Base-by-base conservation (phyloP, 495 filamentous ascomycete genomes). In the Lasiosphaeria hispida region DNA sequence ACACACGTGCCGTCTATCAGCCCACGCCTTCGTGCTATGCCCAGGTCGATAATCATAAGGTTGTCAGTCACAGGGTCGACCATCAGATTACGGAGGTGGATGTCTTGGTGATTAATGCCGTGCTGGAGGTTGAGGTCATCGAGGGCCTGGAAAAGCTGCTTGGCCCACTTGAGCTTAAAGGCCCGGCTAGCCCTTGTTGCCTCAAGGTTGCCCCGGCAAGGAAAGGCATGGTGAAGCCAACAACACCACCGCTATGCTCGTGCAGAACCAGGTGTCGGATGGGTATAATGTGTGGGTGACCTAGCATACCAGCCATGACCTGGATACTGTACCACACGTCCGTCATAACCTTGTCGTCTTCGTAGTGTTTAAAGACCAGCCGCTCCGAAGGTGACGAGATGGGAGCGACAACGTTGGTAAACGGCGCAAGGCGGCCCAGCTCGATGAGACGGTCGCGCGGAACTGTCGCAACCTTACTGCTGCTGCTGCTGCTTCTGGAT, bases 1-100 rank as follows among this genome's bases (percentile, higher is more conserved):
- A 49, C 23, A 15, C 47, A 49, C 2, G 47, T 49, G 23, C 23
- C 23, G 1, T 30, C 9, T 4, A 14, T 2, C 23, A 0, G 8
- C 6, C 51, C 51, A 43, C 15, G 17, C 14, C 39, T 43, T 6
- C 15, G 36, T 13, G 51, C 14, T 1, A 2, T 13, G 15, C 51
- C 51, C 10, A 54, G 19, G 38, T 60, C 57, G 19, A 44, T 49
- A 13, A 60, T 14, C 7, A 54, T 17, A 6, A 60, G 19, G 9
- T 37, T 60, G 37, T 60, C 57, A 2, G 43, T 55, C 17, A 42
- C 41, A 10, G 52, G 50, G n/a, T 60, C 50, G 36, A 60, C 14
- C 35, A 60, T 18, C 1, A 60, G 19, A 14, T 60, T 53, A 19
- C 44, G 41, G 17, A 48, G 50, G 17, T 17, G 41, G 43, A 54